Evolutionary conservation across 2,329 filamentous ascomycete genomes (phyloP).

Genomic region (Acrodontium crateriforme): DNA sequence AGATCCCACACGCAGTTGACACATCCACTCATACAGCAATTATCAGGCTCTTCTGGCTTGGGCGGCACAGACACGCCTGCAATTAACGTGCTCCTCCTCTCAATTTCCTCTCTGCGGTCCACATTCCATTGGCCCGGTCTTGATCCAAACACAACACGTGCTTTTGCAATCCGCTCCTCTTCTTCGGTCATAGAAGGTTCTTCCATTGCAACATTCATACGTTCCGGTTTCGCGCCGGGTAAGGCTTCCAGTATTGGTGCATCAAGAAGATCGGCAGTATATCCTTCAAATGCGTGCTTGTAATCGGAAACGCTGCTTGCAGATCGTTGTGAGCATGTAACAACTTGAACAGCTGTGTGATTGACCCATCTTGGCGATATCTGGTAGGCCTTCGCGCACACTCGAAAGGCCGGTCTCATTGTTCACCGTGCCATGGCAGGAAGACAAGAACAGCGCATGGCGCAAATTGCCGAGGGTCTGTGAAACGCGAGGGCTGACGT

Average conservation of each 20-base stretch:
- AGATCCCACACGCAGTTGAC: conserved; percentile 95
- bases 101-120: conserved; percentile 49
- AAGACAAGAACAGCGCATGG: no score
- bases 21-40: conserved; percentile 98
- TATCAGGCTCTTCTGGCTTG: conserved; percentile 77
- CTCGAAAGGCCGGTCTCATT: background rate
- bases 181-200: conserved; percentile 33
- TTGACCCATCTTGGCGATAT: background rate
- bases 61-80: conserved; percentile 76
- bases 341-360: background rate
- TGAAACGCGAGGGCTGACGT: no score
- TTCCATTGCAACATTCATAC: conserved; percentile 17
- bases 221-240: conserved; percentile 4
- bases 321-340: background rate
- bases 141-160: conserved; percentile 68
- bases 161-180: conserved; percentile 42
- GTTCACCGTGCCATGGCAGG: no score
- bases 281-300: conserved; percentile 10
- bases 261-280: conserved; percentile 12
- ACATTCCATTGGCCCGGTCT: conserved; percentile 50
- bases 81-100: conserved; percentile 47
- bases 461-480: no score
- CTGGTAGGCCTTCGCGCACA: background rate
- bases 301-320: conserved; percentile 2
- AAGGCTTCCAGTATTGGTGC: conserved; percentile 5